phyloP scores from a whole-genome alignment of 257 asterid species.

The Jaltomata sinuosa region DNA sequence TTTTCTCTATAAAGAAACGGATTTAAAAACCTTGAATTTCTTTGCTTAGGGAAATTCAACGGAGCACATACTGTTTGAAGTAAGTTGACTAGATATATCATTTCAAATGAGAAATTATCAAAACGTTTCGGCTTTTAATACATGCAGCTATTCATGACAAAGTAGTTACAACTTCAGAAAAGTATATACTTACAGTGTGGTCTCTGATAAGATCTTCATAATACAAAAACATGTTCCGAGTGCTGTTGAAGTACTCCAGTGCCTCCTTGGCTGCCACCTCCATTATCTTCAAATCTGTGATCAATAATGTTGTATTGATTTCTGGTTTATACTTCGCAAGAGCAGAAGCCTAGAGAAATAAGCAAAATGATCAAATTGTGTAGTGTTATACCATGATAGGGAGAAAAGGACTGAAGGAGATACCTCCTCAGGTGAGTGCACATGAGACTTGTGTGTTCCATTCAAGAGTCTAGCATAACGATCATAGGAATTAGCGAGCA shows the following conservation, averaged over 20 bases:
- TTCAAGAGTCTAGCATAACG: conserved; percentile 26
- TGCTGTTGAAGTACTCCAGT: conserved; percentile 9
- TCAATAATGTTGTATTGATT: neutral
- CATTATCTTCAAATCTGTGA: neutral
- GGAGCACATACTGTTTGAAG: neutral
- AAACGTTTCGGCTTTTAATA: neutral
- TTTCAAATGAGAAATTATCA: neutral
- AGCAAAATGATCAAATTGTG: neutral
- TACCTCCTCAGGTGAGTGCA: conserved; percentile 32
- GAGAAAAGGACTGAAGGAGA: neutral
- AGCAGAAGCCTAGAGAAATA: conserved; percentile 1
- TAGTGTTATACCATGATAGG: neutral
- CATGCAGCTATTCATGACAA: neutral
- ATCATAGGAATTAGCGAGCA: conserved; percentile 33
- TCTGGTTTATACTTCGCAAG: conserved; percentile 11
- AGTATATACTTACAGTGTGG: neutral
- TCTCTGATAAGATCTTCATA: conserved; percentile 5
- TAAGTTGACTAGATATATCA: neutral
- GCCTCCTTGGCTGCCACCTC: neutral
- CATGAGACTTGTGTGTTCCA: conserved; percentile 41
- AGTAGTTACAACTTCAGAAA: neutral
- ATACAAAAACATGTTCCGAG: conserved; percentile 3
- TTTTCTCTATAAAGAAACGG: neutral
- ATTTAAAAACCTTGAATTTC: neutral
- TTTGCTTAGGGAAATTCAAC: neutral